These are phyloP conservation scores for Nadsonia fulvescens DNA, from an alignment of 805 yeast genomes.

Conservation along the genomic window DNA sequence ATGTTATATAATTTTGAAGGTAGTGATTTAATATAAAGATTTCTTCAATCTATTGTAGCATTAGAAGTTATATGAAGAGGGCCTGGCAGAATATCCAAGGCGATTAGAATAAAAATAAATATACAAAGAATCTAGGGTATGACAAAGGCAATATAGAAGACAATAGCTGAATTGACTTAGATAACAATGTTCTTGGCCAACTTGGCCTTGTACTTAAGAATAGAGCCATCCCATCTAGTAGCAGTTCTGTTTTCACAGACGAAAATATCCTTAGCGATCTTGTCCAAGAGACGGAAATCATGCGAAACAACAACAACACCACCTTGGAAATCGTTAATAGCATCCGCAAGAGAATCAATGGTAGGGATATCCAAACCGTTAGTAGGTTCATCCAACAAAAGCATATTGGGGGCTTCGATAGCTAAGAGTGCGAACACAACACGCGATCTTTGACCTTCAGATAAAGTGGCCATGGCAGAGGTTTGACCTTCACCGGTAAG, in stretches of 20 bases:
- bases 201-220: constrained; percentile 81
- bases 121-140: no score
- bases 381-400: constrained; percentile 96
- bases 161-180: no score
- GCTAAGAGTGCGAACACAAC: constrained; percentile 95
- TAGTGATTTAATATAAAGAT: no score
- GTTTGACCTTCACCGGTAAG: constrained; percentile 98
- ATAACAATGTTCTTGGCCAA: constrained; percentile 63
- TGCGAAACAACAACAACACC: constrained; percentile 98
- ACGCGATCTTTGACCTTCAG: constrained; percentile 98
- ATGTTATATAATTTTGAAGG: no score
- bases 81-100: no score
- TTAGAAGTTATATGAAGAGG: no score
- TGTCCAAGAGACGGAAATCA: constrained; percentile 94
- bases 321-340: constrained; percentile 86
- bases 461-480: constrained; percentile 92
- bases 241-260: constrained; percentile 94
- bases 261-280: constrained; percentile 91
- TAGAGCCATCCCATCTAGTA: constrained; percentile 89
- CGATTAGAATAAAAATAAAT: no score
- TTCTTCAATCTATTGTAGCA: no score
- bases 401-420: constrained; percentile 83
- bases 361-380: constrained; percentile 98
- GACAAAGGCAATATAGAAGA: no score
- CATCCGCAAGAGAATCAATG: constrained; percentile 93